Base-by-base conservation (phyloP, 2,329 filamentous ascomycete genomes). In the Byssothecium circinans region DNA sequence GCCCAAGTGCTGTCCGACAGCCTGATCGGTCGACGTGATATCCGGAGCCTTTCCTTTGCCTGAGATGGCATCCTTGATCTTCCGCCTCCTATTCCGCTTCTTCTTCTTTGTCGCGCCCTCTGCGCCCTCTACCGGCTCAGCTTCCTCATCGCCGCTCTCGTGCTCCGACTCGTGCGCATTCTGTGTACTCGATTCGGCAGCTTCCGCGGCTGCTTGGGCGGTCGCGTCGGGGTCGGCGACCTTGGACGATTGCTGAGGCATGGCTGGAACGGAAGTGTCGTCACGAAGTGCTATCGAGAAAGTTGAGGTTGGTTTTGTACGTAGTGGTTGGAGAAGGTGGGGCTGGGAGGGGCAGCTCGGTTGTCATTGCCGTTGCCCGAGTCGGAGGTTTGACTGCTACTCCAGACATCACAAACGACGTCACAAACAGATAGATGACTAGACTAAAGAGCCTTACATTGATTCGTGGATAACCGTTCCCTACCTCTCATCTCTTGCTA, bases 21-120 rank as follows among this genome's bases (percentile, higher is more conserved):
- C 54, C 39, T 61, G 55, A 15, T 67, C 61, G 29, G 59, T 45
- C 19, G 60, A 57, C 29, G 56, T 57, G 35, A 59, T 56, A 3
- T 50, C 61, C 2, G 57, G 58, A 20, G 54, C 56, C 49, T 69
- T 69, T n/a, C 61, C 63, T 49, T 60, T 67, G 61, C 66, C 66
- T 10, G 61, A 62, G 23, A 70, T 53, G 5, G 74, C 67, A 17
- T 74, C 70, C 62, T 79, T 80, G 54, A 81, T 72, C 74, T 84
- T 84, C 72, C 81, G 80, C 69, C 80, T 82, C 75, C 85, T 84
- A 55, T 78, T 83, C 74, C 79, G 83, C 75, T 83, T 84, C 70
- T 85, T 87, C 72, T 85, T 85, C 60, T 83, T 81, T 46, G 65
- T 53, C 12, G 65, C 60, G 17, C 54, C 53, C 47, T 64, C 60